Evolutionary conservation across 805 yeast species (phyloP), one percentile per base, ranked within the genome.

Genomic region (Myxozyma melibiosi): DNA sequence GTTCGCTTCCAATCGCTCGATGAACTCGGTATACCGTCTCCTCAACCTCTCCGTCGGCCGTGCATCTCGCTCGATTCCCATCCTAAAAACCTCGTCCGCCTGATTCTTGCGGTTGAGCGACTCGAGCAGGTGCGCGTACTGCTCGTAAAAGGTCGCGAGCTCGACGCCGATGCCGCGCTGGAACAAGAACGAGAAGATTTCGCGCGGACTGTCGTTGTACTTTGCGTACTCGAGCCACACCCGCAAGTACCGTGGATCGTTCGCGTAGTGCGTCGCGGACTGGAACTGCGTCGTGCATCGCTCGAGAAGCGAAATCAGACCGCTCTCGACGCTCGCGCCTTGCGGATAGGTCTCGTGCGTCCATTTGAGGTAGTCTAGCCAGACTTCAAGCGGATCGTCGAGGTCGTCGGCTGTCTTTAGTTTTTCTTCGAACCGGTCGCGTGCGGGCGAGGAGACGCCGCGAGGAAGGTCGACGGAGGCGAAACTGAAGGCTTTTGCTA

Each of bases 341-440:
- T 84, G 82, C 0, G 91, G 88, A 66, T 72, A 61, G 3, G 61
- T 79, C 33, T 78, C 77, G 57, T 79, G 82, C 9, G 82, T 79
- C 96, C 96, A 90, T n/a, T 76, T 68, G 11, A 90, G 75, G 65
- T 88, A 90, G 18, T 84, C 85, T n/a, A 89, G 61, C 70, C 79
- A 90, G 1, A 84, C 81, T 60, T 87, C 89, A 22, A 90, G 69
- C 0, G 97, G 97, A 69, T 91, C 97, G 72, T 90, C 96, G 40
- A 83, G 69, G 14, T 84, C 89, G 3, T 82, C 85, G 6, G 82
- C 61, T 1, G 75, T 74, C 8, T 68, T 67, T 13, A 90, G 67
- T 18, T 51, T 30, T 31, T 47, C 46, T 66, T 88, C 95, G 61
- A 80, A 78, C 37, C 34, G 43, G 2, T 53, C 57, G 16, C 64